Base-by-base conservation (phyloP, 2,329 filamentous ascomycete genomes). In the Ophidiomyces ophidiicola region DNA sequence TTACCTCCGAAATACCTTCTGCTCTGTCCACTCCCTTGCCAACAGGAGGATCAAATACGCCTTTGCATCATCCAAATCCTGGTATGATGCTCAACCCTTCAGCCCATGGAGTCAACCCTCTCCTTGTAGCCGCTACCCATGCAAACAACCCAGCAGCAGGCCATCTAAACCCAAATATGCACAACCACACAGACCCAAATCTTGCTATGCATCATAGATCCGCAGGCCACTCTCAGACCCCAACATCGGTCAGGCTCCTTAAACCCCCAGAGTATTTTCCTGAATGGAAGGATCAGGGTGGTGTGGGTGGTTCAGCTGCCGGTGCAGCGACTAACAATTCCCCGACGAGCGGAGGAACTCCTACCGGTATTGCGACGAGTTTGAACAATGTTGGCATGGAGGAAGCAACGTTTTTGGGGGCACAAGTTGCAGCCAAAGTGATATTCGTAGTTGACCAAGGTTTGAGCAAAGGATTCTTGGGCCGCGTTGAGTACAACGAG, bases 1-100 rank as follows among this genome's bases (percentile, higher is more conserved):
- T 96, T 69, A 94, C 87, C 24, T 94, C 86, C 15, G 90, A 98
- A 61, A 77, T 96, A 25, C 90, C 90, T 5, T 94, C 86, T 6
- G 88, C 90, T 62, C 75, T 94, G 56, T 86, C 83, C 20, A 96
- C 90, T 0, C 90, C 90, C 1, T 73, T 81, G 7, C 87, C 85
- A 14, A 96, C 88, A 1, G 88, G 88, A 23, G 77, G 86, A 11
- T 90, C 93, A 60, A 96, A 88, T 1, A 92, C 90, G 0, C 84
- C 83, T 2, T 53, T 65, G 32, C 48, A 51, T 21, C 59, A 59
- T 54, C 68, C 53, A 58, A 67, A 48, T 52, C 63, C 52, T 49
- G 66, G 56, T 45, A 69, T 60, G 36, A 67, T 70, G 40, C 69
- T 70, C 57, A 72, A 76, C 63, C 67, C 75, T 47, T 68, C 62